These are phyloP conservation scores for Torulaspora microellipsoides DNA, from an alignment of 805 yeast species.

Conservation along the genomic window DNA sequence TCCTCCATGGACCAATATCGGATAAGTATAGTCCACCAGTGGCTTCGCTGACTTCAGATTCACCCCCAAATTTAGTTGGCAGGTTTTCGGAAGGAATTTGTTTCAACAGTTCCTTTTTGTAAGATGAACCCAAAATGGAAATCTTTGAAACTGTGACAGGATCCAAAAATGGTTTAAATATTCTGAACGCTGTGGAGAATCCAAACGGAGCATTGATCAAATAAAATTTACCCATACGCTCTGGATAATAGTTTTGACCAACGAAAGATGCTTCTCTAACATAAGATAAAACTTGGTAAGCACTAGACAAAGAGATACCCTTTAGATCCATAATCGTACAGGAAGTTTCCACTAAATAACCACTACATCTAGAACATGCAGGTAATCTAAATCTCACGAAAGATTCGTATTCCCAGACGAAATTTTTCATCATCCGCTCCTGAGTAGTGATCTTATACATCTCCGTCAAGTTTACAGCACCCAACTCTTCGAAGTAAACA, in stretches of 20 bases:
- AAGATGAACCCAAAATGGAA: constrained; percentile 75
- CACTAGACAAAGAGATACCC: constrained; percentile 83
- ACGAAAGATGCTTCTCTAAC: constrained; percentile 90
- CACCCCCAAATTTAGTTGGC: constrained; percentile 89
- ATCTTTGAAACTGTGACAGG: constrained; percentile 97
- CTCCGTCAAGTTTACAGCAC: constrained; percentile 81
- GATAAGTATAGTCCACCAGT: constrained; percentile 81
- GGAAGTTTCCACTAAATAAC: constrained; percentile 82
- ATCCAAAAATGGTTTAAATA: constrained; percentile 91
- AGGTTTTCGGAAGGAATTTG: constrained; percentile 93
- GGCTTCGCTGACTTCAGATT: constrained; percentile 55
- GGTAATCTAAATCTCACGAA: constrained; percentile 82
- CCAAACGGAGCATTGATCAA: constrained; percentile 97
- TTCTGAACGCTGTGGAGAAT: constrained; percentile 85
- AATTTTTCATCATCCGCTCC: constrained; percentile 91
- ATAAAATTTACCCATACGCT: constrained; percentile 98
- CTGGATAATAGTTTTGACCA: constrained; percentile 97
- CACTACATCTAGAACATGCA: constrained; percentile 84
- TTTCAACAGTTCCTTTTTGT: constrained; percentile 75
- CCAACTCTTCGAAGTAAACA: constrained; percentile 88
- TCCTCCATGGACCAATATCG: constrained; percentile 98
- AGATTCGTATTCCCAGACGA: constrained; percentile 97
- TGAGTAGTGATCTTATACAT: constrained; percentile 92
- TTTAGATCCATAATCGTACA: constrained; percentile 94
- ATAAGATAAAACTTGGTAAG: constrained; percentile 78